Conservation (phyloP, 1,139 yeast species). For the Candida albicans region DNA sequence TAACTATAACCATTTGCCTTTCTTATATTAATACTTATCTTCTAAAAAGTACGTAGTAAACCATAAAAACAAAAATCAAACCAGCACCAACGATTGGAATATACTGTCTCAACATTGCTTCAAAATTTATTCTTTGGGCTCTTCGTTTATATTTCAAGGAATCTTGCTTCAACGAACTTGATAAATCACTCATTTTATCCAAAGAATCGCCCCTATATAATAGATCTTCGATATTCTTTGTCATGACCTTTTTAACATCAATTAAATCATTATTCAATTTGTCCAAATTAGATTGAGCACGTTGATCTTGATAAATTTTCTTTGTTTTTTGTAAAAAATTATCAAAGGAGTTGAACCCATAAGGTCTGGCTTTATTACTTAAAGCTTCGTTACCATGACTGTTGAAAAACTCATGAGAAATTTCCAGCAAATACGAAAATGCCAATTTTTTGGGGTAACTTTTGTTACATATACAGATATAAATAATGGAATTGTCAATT, state of each 20-base stretch:
- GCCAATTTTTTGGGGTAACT: conserved; percentile 88
- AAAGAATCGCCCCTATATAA: conserved; percentile 92
- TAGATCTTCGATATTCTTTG: conserved; percentile 92
- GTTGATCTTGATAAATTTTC: conserved; percentile 83
- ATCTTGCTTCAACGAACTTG: conserved; percentile 76
- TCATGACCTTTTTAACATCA: conserved; percentile 94
- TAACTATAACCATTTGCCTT: too few relatives aligned
- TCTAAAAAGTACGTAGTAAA: conserved; percentile 57
- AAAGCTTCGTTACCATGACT: conserved; percentile 76
- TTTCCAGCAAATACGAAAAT: conserved; percentile 80
- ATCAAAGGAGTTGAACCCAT: conserved; percentile 85
- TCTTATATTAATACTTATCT: background rate
- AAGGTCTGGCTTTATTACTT: conserved; percentile 70
- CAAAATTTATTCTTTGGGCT: conserved; percentile 88
- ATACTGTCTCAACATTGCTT: conserved; percentile 84
- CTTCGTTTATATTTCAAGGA: conserved; percentile 85
- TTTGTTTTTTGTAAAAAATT: conserved; percentile 82
- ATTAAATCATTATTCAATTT: conserved; percentile 82
- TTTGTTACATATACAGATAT: conserved; percentile 72
- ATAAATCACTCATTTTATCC: conserved; percentile 89
- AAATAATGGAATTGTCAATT: conserved; percentile 62
- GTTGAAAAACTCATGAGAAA: conserved; percentile 77
- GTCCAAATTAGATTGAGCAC: conserved; percentile 88
- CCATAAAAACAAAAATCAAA: conserved; percentile 68
- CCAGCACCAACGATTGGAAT: conserved; percentile 79